A percentile compares a stretch with the other conserved stretches of the same genome.
These are phyloP conservation scores for Sporothrix inflata DNA, from an alignment of 2,329 filamentous ascomycete species.

Conservation along the genomic window DNA sequence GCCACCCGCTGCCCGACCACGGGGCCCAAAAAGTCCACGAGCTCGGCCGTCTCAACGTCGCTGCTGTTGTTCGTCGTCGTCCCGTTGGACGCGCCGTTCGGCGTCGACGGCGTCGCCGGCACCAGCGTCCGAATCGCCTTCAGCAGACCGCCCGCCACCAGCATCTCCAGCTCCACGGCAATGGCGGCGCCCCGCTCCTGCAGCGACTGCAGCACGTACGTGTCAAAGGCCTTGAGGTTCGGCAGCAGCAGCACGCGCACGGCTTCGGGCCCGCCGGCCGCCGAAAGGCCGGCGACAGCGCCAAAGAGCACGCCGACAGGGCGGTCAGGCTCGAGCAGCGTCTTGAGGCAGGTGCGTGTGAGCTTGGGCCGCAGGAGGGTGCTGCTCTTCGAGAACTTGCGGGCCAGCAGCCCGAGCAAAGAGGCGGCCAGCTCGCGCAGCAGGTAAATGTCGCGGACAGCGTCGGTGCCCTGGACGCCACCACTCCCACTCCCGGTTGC, in stretches of 20 bases:
- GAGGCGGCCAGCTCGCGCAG: slow-evolving; percentile 84
- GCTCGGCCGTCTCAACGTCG: slow-evolving; percentile 48
- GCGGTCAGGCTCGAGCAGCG: slow-evolving; percentile 84
- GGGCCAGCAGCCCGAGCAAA: slow-evolving; percentile 76
- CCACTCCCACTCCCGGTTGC: not conserved
- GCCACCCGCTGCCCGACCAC: slow-evolving; percentile 56
- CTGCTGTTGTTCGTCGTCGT: slow-evolving; percentile 27
- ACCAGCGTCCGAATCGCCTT: slow-evolving; percentile 54
- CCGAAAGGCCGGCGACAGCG: slow-evolving; percentile 76
- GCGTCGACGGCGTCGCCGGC: slow-evolving; percentile 35
- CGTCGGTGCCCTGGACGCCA: slow-evolving; percentile 53
- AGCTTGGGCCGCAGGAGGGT: slow-evolving; percentile 84
- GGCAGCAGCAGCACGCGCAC: slow-evolving; percentile 60
- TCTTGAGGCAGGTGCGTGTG: slow-evolving; percentile 89
- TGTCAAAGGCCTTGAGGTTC: slow-evolving; percentile 59
- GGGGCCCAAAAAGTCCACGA: slow-evolving; percentile 59
- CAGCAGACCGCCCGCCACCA: slow-evolving; percentile 57
- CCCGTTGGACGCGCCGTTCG: too few relatives aligned
- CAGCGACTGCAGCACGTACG: slow-evolving; percentile 57
- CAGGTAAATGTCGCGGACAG: slow-evolving; percentile 67
- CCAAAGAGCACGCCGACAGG: slow-evolving; percentile 86
- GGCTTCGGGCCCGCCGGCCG: slow-evolving; percentile 70
- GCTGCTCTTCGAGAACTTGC: slow-evolving; percentile 79
- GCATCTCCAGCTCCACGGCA: slow-evolving; percentile 56
- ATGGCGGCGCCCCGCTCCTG: slow-evolving; percentile 51